Conservation (phyloP, 805 yeast species). For the Candida orba region DNA sequence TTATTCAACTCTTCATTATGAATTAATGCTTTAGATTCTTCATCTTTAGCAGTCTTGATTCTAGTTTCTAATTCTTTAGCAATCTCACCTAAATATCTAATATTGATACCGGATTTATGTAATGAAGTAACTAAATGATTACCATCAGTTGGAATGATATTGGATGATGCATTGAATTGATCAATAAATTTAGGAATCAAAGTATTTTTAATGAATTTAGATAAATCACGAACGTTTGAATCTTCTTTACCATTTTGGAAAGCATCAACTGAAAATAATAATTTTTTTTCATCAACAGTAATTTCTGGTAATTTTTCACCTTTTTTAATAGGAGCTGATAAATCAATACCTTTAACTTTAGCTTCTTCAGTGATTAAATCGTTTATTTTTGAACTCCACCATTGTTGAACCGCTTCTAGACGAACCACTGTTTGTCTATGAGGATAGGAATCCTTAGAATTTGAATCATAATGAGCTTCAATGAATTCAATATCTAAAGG, state of each 20-base stretch:
- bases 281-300: constrained; percentile 41
- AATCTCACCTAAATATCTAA: constrained; percentile 76
- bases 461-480: constrained; percentile 44
- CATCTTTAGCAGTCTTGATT: constrained; percentile 22
- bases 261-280: constrained; percentile 58
- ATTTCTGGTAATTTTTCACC: constrained; percentile 42
- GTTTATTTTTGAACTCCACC: constrained; percentile 71
- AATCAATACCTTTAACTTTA: constrained; percentile 20
- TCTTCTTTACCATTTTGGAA: constrained; percentile 37
- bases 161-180: constrained; percentile 37
- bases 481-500: constrained; percentile 79
- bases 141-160: constrained; percentile 73
- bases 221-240: constrained; percentile 52
- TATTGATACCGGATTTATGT: constrained; percentile 79
- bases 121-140: constrained; percentile 56
- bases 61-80: constrained; percentile 29
- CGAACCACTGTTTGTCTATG: constrained; percentile 75
- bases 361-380: constrained; percentile 30
- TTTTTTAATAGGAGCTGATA: constrained; percentile 13
- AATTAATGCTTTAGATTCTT: constrained; percentile 19
- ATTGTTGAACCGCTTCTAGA: constrained; percentile 82
- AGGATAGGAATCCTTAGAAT: constrained; percentile 51
- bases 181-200: constrained; percentile 58
- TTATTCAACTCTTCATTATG: constrained; percentile 17
- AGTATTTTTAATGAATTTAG: constrained; percentile 49